These are phyloP conservation scores for Immersiella caudata DNA, from an alignment of 495 filamentous ascomycete species.

Conservation along the genomic window DNA sequence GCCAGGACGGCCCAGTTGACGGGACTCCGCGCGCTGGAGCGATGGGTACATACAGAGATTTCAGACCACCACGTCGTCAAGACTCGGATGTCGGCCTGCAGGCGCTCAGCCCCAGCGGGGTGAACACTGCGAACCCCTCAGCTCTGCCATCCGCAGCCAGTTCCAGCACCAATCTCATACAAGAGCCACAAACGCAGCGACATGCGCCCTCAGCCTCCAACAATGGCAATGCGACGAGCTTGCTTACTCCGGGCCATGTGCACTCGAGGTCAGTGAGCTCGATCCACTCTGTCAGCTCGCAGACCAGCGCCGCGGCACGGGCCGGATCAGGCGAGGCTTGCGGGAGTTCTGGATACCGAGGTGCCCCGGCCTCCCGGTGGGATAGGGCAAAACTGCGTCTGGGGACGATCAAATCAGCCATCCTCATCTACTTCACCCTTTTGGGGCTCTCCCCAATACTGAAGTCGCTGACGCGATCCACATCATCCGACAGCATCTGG, in stretches of 20 bases:
- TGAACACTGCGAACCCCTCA: conserved; percentile 35
- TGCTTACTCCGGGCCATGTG: conserved; percentile 30
- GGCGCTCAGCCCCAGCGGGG: conserved; percentile 29
- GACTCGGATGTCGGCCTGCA: conserved; percentile 27
- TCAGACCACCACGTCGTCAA: conserved; percentile 30
- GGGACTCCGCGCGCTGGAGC: conserved; percentile 21
- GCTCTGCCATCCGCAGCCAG: conserved; percentile 42
- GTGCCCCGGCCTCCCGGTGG: conserved; percentile 9
- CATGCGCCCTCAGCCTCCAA: conserved; percentile 17
- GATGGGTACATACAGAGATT: conserved; percentile 17
- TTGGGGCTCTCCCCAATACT: conserved; percentile 91
- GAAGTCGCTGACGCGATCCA: conserved; percentile 90
- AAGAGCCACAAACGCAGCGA: conserved; percentile 22
- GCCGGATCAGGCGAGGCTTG: conserved; percentile 5
- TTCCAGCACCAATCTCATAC: conserved; percentile 44
- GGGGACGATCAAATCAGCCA: conserved; percentile 75
- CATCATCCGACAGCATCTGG: conserved; percentile 91
- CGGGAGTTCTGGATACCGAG: conserved; percentile 13
- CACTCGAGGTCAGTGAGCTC: conserved; percentile 42
- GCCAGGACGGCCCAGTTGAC: conserved; percentile 49
- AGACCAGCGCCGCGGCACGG: conserved; percentile 32
- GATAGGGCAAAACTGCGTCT: conserved; percentile 41
- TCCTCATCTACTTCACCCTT: conserved; percentile 89
- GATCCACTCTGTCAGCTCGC: conserved; percentile 40
- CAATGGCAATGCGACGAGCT: conserved; percentile 23